Evolutionary conservation across 2,329 filamentous ascomycete species (phyloP).

Genomic region (Stylonectria norvegica): DNA sequence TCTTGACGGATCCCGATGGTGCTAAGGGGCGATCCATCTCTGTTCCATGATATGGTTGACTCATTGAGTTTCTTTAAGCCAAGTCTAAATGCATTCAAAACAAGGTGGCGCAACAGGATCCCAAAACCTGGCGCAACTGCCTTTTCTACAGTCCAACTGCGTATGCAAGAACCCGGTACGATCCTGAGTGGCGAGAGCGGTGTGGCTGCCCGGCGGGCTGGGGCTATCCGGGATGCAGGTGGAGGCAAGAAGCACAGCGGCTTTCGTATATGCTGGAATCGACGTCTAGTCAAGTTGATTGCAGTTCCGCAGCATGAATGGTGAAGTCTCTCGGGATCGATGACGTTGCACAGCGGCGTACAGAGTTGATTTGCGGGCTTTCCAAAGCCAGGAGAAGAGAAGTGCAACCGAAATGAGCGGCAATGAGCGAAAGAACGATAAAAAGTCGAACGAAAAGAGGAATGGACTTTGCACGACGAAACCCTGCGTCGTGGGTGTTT

Average conservation of each 20-base stretch:
- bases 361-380: conserved; percentile 16
- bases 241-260: conserved; percentile 12
- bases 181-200: conserved; percentile 10
- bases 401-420: conserved; percentile 4
- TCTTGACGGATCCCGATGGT: conserved; percentile 49
- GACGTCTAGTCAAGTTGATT: conserved; percentile 20
- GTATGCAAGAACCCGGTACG: conserved; percentile 21
- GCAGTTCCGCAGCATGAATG: conserved; percentile 25
- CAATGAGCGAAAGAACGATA: conserved; percentile 8
- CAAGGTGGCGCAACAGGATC: conserved; percentile 12
- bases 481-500: conserved; percentile 22
- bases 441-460: conserved; percentile 16
- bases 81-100: conserved; percentile 20
- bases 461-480: conserved; percentile 22
- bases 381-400: conserved; percentile 1
- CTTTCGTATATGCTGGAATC: conserved; percentile 21
- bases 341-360: conserved; percentile 21
- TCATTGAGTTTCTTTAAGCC: conserved; percentile 45
- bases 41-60: conserved; percentile 52
- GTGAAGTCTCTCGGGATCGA: conserved; percentile 14
- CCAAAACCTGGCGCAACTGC: conserved; percentile 10
- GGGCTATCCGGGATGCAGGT: conserved; percentile 8
- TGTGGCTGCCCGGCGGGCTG: conserved; percentile 17
- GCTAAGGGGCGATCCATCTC: conserved; percentile 46
- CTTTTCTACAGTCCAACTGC: conserved; percentile 19